Evolutionary conservation across 371 early-diverging fungal genomes (phyloP).

Genomic region (Aphelidium insulamus): DNA sequence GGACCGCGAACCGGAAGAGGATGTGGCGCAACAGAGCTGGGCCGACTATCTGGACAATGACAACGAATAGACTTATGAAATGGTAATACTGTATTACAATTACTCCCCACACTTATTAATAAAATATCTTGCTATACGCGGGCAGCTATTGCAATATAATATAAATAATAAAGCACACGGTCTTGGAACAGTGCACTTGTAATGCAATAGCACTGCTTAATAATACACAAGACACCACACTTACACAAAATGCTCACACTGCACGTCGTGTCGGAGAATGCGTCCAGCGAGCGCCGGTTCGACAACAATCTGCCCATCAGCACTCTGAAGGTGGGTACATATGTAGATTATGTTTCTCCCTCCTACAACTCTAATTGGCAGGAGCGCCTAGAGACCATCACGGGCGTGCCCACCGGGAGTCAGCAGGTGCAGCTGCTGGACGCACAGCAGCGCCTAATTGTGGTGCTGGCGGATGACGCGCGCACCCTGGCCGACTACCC

Average conservation of each 20-base stretch:
- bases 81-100: too few species aligned
- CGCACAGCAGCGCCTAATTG: conserved; percentile 30
- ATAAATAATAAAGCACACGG: too few species aligned
- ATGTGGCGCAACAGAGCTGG: not conserved
- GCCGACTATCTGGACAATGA: not conserved
- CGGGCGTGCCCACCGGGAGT: conserved; percentile 52
- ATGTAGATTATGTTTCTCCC: not conserved
- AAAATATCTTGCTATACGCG: too few species aligned
- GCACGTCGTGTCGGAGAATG: too few species aligned
- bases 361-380: not conserved
- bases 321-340: conserved; percentile 35
- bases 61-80: too few species aligned
- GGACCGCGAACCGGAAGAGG: not conserved
- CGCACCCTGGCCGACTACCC: conserved; percentile 58
- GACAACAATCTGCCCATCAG: conserved; percentile 45
- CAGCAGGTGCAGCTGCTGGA: conserved; percentile 39
- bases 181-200: too few species aligned
- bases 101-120: too few species aligned
- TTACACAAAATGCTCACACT: too few species aligned
- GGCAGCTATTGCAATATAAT: too few species aligned
- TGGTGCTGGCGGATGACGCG: conserved; percentile 35
- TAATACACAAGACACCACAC: too few species aligned
- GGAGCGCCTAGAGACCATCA: conserved; percentile 71
- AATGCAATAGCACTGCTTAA: too few species aligned
- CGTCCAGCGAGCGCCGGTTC: conserved; percentile 61